A percentile compares a stretch with the other conserved stretches of the same genome.
phyloP scores from a whole-genome alignment of 2,329 filamentous ascomycete species.

The Domatiomyces catenatus region DNA sequence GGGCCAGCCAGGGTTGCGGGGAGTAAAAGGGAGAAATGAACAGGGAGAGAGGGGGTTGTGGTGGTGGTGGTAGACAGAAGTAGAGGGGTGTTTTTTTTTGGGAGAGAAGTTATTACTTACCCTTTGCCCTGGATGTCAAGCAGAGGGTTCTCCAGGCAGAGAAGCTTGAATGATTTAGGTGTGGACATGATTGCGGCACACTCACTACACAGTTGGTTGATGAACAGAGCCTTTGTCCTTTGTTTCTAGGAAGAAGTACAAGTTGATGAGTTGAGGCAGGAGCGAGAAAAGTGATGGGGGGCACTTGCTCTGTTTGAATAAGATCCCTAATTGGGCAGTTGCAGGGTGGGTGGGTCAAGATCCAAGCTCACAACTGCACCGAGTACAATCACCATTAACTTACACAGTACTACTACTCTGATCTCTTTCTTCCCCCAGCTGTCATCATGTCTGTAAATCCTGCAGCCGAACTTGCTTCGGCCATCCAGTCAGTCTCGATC shows the following conservation, averaged over 20 bases:
- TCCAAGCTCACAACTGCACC: background rate
- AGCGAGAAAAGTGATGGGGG: constrained; percentile 3
- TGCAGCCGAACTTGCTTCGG: constrained; percentile 56
- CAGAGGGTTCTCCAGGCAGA: constrained; percentile 94
- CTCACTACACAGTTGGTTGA: constrained; percentile 3
- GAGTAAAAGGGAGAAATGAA: background rate
- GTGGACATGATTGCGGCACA: constrained; percentile 42
- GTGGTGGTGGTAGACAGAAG: too few species aligned
- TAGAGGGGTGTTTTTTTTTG: too few species aligned
- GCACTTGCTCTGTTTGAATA: background rate
- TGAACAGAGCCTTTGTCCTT: constrained; percentile 4
- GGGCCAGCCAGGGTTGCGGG: background rate
- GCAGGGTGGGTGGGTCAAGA: background rate
- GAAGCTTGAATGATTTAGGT: constrained; percentile 66
- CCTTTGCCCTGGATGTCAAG: constrained; percentile 82
- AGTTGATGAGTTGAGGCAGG: constrained; percentile 4
- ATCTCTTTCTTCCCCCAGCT: background rate
- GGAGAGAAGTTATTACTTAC: constrained; percentile 27
- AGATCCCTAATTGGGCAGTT: background rate
- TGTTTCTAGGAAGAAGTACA: constrained; percentile 4
- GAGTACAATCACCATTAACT: too few species aligned
- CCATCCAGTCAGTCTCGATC: constrained; percentile 67
- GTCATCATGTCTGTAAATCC: constrained; percentile 40
- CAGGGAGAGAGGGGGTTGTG: background rate
- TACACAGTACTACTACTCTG: background rate